phyloP scores from a whole-genome alignment of 2,329 filamentous ascomycete genomes.

The Nannizzia gypsea region DNA sequence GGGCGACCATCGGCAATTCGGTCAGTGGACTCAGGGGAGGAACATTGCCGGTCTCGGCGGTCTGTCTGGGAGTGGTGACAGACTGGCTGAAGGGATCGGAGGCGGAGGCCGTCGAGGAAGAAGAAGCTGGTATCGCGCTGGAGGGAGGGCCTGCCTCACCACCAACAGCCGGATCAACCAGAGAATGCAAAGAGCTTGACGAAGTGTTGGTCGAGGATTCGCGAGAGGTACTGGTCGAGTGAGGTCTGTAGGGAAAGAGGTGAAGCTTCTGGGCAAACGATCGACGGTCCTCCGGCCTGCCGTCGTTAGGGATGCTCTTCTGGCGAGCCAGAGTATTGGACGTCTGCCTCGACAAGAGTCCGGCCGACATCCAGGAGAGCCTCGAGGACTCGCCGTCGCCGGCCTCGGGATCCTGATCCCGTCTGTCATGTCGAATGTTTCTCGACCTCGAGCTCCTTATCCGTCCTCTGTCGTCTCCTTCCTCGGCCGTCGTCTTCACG shows the following conservation, averaged over 20 bases:
- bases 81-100: not conserved
- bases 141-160: slow-evolving; percentile 17
- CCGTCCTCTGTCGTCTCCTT: slow-evolving; percentile 11
- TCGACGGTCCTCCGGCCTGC: slow-evolving; percentile 13
- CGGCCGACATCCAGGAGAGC: slow-evolving; percentile 10
- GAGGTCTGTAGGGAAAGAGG: slow-evolving; percentile 16
- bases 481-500: slow-evolving; percentile 8
- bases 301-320: slow-evolving; percentile 11
- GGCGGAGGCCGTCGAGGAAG: not conserved
- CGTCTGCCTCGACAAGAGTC: slow-evolving; percentile 10
- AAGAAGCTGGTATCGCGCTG: slow-evolving; percentile 6
- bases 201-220: slow-evolving; percentile 31
- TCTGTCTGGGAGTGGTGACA: not conserved
- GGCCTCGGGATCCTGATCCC: not conserved
- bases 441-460: not conserved
- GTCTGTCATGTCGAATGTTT: not conserved
- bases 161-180: slow-evolving; percentile 10
- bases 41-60: slow-evolving; percentile 8
- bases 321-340: slow-evolving; percentile 11
- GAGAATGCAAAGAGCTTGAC: slow-evolving; percentile 28
- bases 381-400: slow-evolving; percentile 2
- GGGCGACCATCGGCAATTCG: slow-evolving; percentile 13
- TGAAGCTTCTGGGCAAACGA: slow-evolving; percentile 13
- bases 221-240: slow-evolving; percentile 26
- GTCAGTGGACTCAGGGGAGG: slow-evolving; percentile 14